Base-by-base conservation (phyloP, 1,139 yeast genomes). In the Hanseniaspora uvarum region DNA sequence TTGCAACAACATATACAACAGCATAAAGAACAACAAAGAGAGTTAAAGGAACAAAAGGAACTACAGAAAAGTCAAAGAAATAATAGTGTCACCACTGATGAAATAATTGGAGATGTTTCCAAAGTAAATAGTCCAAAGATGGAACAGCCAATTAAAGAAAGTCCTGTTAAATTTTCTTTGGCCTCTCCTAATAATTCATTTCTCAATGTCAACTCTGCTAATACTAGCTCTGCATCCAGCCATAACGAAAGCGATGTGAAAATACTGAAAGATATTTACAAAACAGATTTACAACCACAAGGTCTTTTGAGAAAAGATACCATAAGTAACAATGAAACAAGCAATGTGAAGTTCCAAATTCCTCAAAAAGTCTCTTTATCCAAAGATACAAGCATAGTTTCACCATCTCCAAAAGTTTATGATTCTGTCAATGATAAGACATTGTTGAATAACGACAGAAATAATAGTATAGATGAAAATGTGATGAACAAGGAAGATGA, bases 361-460 rank as follows among this genome's bases (percentile, higher is more conserved):
- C 55, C 59, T 5, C 56, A 55, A 44, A 58, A 57, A 31, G 57
- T 61, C 23, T 62, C 63, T 8, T 62, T 65, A 12, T 49, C 36
- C n/a, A 41, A 41, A n/a, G 46, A 41, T 19, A 18, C 21, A 3
- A 41, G 46, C 11, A 28, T 30, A 28, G 28, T 41, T 7, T 21
- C 46, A 4, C 46, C 46, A 19, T 41, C 34, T 16, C 46, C 46
- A 10, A 41, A 30, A n/a, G 14, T 16, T 18, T 28, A 26, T 10
- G 46, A 41, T 4, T 14, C 21, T 16, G 34, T 12, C 24, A 28
- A 19, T 19, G 34, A 41, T 5, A 30, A 28, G 16, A 18, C n/a
- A 1, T 14, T 40, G 10, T 26, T 23, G 4, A 40, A 28, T 16
- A 26, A 28, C 16, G 34, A 30, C 24, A 28, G 36, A 18, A n/a